Base-by-base conservation (phyloP, 1,284 basidiomycete species). In the Ceratobasidium sp. region DNA sequence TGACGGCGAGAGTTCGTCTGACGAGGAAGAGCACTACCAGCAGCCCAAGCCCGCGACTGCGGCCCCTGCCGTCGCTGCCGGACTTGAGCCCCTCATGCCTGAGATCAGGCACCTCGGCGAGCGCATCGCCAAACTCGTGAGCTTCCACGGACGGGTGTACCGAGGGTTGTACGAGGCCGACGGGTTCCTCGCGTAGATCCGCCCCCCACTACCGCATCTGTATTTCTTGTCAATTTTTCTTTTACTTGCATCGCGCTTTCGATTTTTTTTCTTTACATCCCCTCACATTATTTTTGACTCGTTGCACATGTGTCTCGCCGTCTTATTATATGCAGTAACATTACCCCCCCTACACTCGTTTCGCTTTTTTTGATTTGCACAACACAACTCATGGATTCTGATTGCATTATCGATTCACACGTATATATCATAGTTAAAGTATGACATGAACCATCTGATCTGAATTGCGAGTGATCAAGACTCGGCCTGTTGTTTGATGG, bases 81-180 rank as follows among this genome's bases (percentile, higher is more conserved):
- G 91, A 32, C 86, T 93, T 82, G 89, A 90, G 77, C 85, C 89
- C 41, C 84, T 94, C 64, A 80, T 84, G 71, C 86, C 87, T 48
- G 92, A 94, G 80, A 87, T 93, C 73, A 82, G 83, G 36, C 82
- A 86, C 26, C 84, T 94, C 52, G 86, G 86, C 32, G 88, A 92
- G 76, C 86, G 89, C 77, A 84, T 92, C 48, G 84, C 88, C 53
- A 87, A 88, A 75, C 83, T 94, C 61, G 88, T 88, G 5, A 81
- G 86, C 61, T 88, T 92, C 75, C 92, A 93, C 79, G 82, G 92
- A 69, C 86, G 88, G 76, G 88, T 91, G 57, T 93, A 92, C 79
- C 82, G 90, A 50, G 85, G 87, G 32, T 79, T 92, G 72, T 93
- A 93, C 80, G 89, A 91, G 79, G 85, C 86, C 77, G 84, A 87